Base-by-base conservation (phyloP, 257 asterid species). In the Nicotiana paniculata region DNA sequence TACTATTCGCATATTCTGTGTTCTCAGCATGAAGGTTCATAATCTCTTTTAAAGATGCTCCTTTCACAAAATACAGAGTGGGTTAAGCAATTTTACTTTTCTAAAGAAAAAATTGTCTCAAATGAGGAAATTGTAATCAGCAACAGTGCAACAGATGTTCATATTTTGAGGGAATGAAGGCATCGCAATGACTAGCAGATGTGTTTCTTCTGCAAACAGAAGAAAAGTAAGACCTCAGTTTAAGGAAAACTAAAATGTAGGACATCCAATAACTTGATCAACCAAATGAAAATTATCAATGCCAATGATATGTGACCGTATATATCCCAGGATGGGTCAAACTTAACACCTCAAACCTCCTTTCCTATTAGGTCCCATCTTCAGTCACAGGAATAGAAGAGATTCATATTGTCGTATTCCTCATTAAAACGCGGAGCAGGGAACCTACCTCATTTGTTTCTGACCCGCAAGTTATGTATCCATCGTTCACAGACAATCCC, bases 381-480 rank as follows among this genome's bases (percentile, higher is more conserved):
- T 46, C 79, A 46, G 24, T 46, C 39, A 24, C 46, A 24, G 37
- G 61, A 72, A 43, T 46, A 24, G 61, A 21, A 72, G 79, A 72
- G 79, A 72, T 72, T 46, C 13, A 46, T 24, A 46, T 24, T 35
- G 4, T 6, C 6, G 37, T 46, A 24, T 46, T 72, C 39, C 39
- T 72, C 59, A 24, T 24, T 72, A 72, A 24, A 72, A 72, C 46
- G 1, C 63, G 33, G 54, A 62, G 67, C 35, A 59, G 17, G 77
- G 63, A 69, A 57, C 86, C 85, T 77, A 88, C 99, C 97, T 94
- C 98, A 80, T 96, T 96, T 65, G 98, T 92, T 90, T 96, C 99
- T 3, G 97, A 94, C 68, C 99, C 99, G 65, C 99, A 96, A 4
- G 97, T 83, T 72, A 96, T 94, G 87, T 94, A 96, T 83, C 98